A percentile compares a stretch with the other conserved stretches of the same genome.
Conservation (phyloP, 2,329 filamentous ascomycete species). For the Nemania sp. region DNA sequence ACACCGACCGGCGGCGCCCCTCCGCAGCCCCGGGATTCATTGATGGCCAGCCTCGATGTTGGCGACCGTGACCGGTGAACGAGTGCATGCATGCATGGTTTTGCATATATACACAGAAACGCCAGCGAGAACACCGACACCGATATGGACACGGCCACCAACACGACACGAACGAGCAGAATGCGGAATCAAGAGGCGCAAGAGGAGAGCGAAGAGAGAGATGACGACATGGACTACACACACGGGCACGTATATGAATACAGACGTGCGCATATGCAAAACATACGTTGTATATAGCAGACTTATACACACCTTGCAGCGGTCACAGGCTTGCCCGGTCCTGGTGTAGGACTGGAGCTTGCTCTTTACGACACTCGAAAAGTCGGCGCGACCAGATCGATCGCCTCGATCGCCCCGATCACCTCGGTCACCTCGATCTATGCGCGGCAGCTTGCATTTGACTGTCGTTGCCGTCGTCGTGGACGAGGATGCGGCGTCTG, state of each 20-base stretch:
- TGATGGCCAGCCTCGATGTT: background rate
- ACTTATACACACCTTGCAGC: conserved; percentile 70
- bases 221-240: no score
- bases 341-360: conserved; percentile 60
- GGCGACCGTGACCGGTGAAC: background rate
- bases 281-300: no score
- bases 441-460: conserved; percentile 55
- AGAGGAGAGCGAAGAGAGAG: no score
- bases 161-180: no score
- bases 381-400: conserved; percentile 50
- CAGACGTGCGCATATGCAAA: no score
- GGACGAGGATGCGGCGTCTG: conserved; percentile 23
- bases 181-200: no score
- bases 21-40: background rate
- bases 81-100: conserved; percentile 3
- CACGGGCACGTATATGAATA: no score
- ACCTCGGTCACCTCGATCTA: conserved; percentile 48
- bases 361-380: conserved; percentile 60
- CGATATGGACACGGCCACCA: no score
- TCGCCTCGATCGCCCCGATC: conserved; percentile 43
- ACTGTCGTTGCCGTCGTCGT: background rate
- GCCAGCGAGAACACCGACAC: background rate
- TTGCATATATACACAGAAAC: background rate
- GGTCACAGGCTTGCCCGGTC: conserved; percentile 85
- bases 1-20: background rate